Conservation (phyloP, 192 early-diverging fungal genomes). For the Coemansia sp. region DNA sequence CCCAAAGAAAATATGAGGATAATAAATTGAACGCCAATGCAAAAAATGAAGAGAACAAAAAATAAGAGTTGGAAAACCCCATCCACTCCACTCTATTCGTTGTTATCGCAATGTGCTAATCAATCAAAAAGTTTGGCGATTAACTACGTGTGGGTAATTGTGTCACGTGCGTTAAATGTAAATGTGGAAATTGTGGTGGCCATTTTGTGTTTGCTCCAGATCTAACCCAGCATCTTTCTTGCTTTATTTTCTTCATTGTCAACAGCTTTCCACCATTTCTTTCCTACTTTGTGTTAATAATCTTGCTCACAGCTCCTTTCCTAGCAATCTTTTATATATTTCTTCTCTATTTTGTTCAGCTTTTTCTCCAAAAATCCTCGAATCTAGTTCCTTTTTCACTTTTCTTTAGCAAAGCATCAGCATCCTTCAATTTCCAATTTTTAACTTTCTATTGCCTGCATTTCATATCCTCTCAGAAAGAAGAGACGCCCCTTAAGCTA, state of each 20-base stretch:
- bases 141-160: not conserved
- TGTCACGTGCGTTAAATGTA: not conserved
- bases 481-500: not conserved
- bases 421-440: not conserved
- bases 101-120: too few species aligned
- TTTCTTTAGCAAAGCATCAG: not conserved
- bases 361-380: not conserved
- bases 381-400: not conserved
- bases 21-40: not conserved
- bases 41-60: not conserved
- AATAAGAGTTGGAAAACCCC: not conserved
- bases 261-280: too few species aligned
- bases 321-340: not conserved
- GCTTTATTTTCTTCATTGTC: not conserved
- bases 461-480: slow-evolving; percentile 1
- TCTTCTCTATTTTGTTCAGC: not conserved
- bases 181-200: not conserved
- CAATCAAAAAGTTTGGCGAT: too few species aligned
- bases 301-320: not conserved
- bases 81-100: too few species aligned
- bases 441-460: not conserved
- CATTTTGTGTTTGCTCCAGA: not conserved
- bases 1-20: not conserved
- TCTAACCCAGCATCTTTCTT: not conserved
- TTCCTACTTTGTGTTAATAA: not conserved